Evolutionary conservation across 202 grass and related monocot species (phyloP).

Genomic region (Zoysia matrella): DNA sequence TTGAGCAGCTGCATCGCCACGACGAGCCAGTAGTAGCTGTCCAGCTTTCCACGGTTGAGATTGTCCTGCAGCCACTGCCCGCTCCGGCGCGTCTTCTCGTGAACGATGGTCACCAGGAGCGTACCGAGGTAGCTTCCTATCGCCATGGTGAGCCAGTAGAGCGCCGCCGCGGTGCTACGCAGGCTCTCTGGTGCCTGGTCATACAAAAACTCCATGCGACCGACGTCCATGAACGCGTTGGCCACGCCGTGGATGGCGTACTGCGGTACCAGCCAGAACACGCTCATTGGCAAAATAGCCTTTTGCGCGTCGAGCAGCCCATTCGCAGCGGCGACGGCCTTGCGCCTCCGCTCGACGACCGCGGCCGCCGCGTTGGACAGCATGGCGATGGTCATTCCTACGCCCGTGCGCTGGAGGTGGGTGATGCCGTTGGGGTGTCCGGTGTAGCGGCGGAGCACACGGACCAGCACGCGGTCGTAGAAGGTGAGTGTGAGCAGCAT

Average conservation of each 20-base stretch:
- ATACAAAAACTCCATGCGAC: slow-evolving; percentile 70
- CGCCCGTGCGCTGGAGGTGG: slow-evolving; percentile 64
- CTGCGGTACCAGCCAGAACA: slow-evolving; percentile 72
- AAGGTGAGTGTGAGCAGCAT: slow-evolving; percentile 53
- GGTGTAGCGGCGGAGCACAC: slow-evolving; percentile 34
- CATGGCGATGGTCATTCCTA: slow-evolving; percentile 51
- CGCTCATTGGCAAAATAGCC: slow-evolving; percentile 40
- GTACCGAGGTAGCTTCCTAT: slow-evolving; percentile 70
- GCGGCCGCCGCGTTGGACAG: slow-evolving; percentile 43
- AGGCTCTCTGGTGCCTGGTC: slow-evolving; percentile 71
- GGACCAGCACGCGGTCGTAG: slow-evolving; percentile 63
- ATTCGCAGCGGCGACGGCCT: slow-evolving; percentile 27
- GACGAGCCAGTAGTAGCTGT: slow-evolving; percentile 66
- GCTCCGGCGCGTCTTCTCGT: slow-evolving; percentile 39
- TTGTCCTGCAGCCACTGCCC: slow-evolving; percentile 38
- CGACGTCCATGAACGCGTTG: slow-evolving; percentile 73
- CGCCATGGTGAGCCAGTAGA: slow-evolving; percentile 55
- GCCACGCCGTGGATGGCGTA: slow-evolving; percentile 62
- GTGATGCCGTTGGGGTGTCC: slow-evolving; percentile 54
- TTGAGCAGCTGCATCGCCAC: slow-evolving; percentile 60
- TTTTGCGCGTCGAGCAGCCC: slow-evolving; percentile 26
- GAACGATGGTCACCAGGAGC: slow-evolving; percentile 58
- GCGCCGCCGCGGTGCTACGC: slow-evolving; percentile 48
- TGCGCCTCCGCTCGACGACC: slow-evolving; percentile 32
- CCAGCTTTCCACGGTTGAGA: slow-evolving; percentile 28